phyloP scores from a whole-genome alignment of 306 rosid genomes.

The Amphicarpaea edgeworthii region DNA sequence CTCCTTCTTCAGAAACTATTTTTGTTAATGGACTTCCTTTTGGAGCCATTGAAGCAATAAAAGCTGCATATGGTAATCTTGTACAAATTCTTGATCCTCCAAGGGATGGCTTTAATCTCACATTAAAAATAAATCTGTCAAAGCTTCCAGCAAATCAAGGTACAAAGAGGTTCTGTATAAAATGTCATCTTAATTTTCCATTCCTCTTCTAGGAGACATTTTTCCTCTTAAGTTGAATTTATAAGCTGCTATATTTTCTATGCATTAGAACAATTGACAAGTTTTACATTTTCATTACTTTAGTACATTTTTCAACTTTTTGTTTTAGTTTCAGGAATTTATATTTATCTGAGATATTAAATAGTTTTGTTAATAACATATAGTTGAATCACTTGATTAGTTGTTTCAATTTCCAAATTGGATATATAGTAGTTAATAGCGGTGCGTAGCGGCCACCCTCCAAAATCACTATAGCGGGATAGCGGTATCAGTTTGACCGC shows the following conservation, averaged over 20 bases:
- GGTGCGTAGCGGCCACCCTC: too few relatives aligned
- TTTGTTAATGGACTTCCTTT: constrained; percentile 79
- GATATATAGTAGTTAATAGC: too few relatives aligned
- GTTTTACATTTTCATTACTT: constrained; percentile 4
- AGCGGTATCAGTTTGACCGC: too few relatives aligned
- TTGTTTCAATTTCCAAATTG: constrained; percentile 13
- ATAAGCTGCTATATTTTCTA: constrained; percentile 18
- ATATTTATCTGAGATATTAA: constrained; percentile 12
- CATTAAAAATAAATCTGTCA: constrained; percentile 78
- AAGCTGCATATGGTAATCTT: constrained; percentile 73
- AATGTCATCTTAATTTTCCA: constrained; percentile 54
- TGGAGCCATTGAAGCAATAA: constrained; percentile 97
- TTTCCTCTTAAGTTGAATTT: constrained; percentile 35
- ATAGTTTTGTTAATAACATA: constrained; percentile 13
- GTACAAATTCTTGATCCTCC: constrained; percentile 98
- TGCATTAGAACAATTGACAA: background rate
- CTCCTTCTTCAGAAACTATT: constrained; percentile 87
- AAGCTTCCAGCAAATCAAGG: constrained; percentile 93
- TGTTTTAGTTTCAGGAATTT: constrained; percentile 10
- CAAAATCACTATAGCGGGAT: too few relatives aligned
- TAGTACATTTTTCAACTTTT: background rate
- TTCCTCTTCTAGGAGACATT: constrained; percentile 19
- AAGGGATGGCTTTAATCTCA: constrained; percentile 96
- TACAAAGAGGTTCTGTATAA: constrained; percentile 62
- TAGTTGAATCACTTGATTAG: constrained; percentile 18